Evolutionary conservation across 2,329 filamentous ascomycete species (phyloP), one percentile per base, ranked within the genome.

Genomic region (Stylonectria norvegica): DNA sequence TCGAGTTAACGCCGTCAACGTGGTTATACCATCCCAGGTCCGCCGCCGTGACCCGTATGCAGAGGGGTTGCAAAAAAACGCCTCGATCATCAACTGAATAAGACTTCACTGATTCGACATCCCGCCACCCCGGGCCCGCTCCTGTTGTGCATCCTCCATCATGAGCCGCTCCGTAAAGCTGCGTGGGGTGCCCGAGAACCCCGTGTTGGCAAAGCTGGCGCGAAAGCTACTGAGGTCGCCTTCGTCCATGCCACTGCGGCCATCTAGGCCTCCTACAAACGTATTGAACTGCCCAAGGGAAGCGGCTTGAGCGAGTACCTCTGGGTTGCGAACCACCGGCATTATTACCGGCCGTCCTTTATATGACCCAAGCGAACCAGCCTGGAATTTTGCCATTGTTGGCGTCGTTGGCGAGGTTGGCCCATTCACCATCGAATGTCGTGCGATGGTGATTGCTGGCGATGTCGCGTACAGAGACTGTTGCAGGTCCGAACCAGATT

Each of bases 211-310:
- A 20, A 70, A 50, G 28, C 65, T 67, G 20, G 61, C 65, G 17
- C 65, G 67, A 45, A 70, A 73, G 47, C 68, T 72, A 37, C 59
- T 69, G 29, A 69, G 55, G 36, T 68, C 66, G 28, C 56, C 64
- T 32, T 72, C 68, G 39, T 75, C 72, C 44, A 74, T 65, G 9
- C 71, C 71, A 39, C 65, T 73, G 41, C 68, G 64, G n/a, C 71
- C 72, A 45, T 75, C 71, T 11, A 78, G 56, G 31, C 74, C 74
- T 2, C 75, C 76, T 7, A 78, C 72, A 55, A 78, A 77, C 16
- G 66, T 69, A 44, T 64, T 68, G 33, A 78, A 60, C 14, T 72
- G 64, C 25, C 73, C 73, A 36, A 76, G 59, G 9, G 69, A 68
- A 9, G 66, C 69, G 3, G 73, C 73, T 48, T 67, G 64, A 17